A percentile compares a stretch with the other conserved stretches of the same genome.
Conservation (phyloP, 78 protist species). For the Emiliania huxleyi region DNA sequence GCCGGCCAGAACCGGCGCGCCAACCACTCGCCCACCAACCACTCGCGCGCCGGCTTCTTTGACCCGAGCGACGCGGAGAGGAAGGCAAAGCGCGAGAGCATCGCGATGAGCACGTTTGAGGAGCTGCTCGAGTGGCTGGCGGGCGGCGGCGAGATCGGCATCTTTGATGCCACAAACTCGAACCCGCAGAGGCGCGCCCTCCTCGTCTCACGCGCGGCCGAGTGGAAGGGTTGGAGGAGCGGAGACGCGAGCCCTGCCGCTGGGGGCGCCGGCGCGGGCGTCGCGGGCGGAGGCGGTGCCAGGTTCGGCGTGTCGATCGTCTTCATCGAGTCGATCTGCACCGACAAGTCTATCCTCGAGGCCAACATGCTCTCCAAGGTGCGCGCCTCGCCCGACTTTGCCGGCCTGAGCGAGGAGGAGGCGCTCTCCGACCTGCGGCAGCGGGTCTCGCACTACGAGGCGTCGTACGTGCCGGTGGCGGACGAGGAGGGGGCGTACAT, state of each 20-base stretch:
- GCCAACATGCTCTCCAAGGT: not conserved
- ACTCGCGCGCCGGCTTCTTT: conserved; percentile 28
- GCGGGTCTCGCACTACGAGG: not conserved
- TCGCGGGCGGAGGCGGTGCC: too few relatives aligned
- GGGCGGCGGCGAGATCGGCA: not conserved
- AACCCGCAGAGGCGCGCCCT: not conserved
- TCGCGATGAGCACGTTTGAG: conserved; percentile 22
- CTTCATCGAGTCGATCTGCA: not conserved
- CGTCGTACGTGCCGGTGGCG: not conserved
- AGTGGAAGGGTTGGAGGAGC: too few relatives aligned
- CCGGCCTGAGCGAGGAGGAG: not conserved
- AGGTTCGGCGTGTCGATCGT: too few relatives aligned
- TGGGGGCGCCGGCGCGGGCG: not conserved
- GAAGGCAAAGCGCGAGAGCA: conserved; percentile 1
- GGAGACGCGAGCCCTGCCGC: too few relatives aligned
- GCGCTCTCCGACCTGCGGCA: not conserved
- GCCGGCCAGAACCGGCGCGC: conserved; percentile 52
- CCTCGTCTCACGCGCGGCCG: not conserved
- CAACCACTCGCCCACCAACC: not conserved
- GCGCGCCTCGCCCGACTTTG: not conserved
- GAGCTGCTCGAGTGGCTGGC: conserved; percentile 31
- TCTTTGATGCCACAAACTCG: conserved; percentile 56
- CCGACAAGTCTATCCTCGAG: not conserved
- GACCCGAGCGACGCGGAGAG: conserved; percentile 19
- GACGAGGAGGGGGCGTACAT: not conserved